A percentile compares a stretch with the other conserved stretches of the same genome.
Conservation (phyloP, 108 stramenopile species). For the Nitzschia sp. region DNA sequence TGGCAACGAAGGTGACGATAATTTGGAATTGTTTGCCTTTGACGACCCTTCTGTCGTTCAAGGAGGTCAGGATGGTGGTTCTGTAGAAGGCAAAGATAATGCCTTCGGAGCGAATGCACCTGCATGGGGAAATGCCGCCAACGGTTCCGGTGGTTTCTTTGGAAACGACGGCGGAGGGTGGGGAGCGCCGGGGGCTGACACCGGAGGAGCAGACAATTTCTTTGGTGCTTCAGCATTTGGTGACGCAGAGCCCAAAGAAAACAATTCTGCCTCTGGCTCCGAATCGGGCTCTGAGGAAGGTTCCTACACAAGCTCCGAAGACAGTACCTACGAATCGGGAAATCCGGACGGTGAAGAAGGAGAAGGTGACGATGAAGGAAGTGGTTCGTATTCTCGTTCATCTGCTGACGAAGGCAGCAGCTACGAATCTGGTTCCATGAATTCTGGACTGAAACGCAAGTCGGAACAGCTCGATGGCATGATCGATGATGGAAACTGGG, state of each 20-base stretch:
- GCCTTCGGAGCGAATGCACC: conserved; percentile 14
- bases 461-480: conserved; percentile 40
- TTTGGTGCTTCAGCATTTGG: conserved; percentile 21
- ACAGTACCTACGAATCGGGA: conserved; percentile 36
- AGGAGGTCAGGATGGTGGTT: conserved; percentile 20
- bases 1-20: conserved; percentile 15
- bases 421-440: conserved; percentile 16
- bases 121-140: conserved; percentile 24
- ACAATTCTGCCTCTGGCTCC: neutral
- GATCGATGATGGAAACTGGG: conserved; percentile 46
- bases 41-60: conserved; percentile 33
- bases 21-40: conserved; percentile 25
- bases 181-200: conserved; percentile 19
- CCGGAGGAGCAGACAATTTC: conserved; percentile 25
- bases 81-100: conserved; percentile 10
- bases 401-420: conserved; percentile 27
- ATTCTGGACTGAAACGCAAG: no score
- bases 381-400: conserved; percentile 20
- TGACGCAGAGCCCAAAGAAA: conserved; percentile 2
- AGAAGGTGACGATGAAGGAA: neutral
- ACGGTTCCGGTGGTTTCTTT: conserved; percentile 20
- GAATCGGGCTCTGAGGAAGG: conserved; percentile 22
- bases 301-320: conserved; percentile 34
- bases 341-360: conserved; percentile 17
- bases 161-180: conserved; percentile 16